Evolutionary conservation across 345 rosid genomes (phyloP).

Genomic region (Citrus cavaleriei): DNA sequence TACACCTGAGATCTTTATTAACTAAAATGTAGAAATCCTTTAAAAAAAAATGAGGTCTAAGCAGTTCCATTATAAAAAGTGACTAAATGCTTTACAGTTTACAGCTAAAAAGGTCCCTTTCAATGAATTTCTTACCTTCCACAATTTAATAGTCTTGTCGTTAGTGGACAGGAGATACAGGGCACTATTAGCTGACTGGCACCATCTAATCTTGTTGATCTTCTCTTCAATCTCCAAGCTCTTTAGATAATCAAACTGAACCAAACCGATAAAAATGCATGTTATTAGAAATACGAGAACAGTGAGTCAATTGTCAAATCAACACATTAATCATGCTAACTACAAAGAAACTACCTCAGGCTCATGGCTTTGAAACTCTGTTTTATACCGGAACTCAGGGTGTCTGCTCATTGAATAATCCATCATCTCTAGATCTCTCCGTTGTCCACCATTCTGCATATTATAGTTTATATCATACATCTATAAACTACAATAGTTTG

Average conservation of each 20-base stretch:
- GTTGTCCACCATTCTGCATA: constrained; percentile 56
- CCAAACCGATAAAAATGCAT: constrained; percentile 13
- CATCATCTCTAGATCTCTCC: constrained; percentile 66
- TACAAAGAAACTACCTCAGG: constrained; percentile 58
- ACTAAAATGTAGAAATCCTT: not conserved
- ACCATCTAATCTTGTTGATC: constrained; percentile 94
- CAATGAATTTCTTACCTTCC: constrained; percentile 64
- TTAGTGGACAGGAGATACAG: constrained; percentile 87
- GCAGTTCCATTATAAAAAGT: not conserved
- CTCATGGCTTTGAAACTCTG: constrained; percentile 96
- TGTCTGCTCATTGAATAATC: constrained; percentile 53
- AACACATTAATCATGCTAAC: not conserved
- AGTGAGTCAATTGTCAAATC: not conserved
- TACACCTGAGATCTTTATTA: not conserved
- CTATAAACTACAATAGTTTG: constrained; percentile 4
- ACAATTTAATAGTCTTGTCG: constrained; percentile 77
- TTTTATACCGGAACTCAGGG: constrained; percentile 85
- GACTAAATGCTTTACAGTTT: not conserved
- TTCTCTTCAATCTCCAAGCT: constrained; percentile 99
- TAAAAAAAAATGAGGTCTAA: not conserved
- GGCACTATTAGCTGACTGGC: constrained; percentile 80
- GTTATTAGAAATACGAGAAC: not conserved
- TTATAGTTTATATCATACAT: constrained; percentile 12
- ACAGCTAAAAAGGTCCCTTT: not conserved
- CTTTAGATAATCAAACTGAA: constrained; percentile 92